Evolutionary conservation across 2,329 filamentous ascomycete genomes (phyloP), one percentile per base, ranked within the genome.

Genomic region (Rasamsonia emersonii): DNA sequence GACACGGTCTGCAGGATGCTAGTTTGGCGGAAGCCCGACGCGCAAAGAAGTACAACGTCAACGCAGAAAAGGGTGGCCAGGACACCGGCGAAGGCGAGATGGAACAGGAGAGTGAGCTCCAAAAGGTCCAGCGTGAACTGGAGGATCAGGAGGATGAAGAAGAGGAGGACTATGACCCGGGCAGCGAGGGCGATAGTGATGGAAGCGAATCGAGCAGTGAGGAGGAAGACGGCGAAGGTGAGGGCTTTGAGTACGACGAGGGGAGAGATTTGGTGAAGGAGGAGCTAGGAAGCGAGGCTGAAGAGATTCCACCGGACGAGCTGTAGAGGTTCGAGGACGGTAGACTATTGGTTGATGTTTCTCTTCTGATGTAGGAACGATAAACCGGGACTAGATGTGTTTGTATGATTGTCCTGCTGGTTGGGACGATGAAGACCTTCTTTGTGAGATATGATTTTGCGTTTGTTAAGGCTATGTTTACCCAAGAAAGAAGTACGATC

Each of bases 1-100:
- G 65, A 18, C 74, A 79, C 45, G 63, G 66, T 4, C 56, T 80
- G 18, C 74, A 79, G 33, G 76, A 80, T 46, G 72, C 75, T 2
- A 77, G 72, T 46, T 62, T 80, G 55, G 76, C 76, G 1, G 74
- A 71, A 16, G 64, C 67, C 18, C 57, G 76, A 21, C 62, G 71
- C 16, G 76, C 76, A 4, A 77, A 77, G 59, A 70, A 65, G 39
- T 65, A 74, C 31, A 76, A 77, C 44, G 61, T 64, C 27, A 65
- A 64, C 64, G 48, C 45, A 2, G 41, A 34, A 6, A 59, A 61
- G 33, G 43, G 42, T 4, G 53, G 49, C 21, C 50, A 50, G 15
- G 47, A 37, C 10, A 40, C 33, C 9, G 37, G 32, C 4, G 47
- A 44, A 4, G 54, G 44, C 3, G 51, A 45, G 6, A 49, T 28